phyloP scores from a whole-genome alignment of 805 yeast species.

The Cyberlindnera maclurae region DNA sequence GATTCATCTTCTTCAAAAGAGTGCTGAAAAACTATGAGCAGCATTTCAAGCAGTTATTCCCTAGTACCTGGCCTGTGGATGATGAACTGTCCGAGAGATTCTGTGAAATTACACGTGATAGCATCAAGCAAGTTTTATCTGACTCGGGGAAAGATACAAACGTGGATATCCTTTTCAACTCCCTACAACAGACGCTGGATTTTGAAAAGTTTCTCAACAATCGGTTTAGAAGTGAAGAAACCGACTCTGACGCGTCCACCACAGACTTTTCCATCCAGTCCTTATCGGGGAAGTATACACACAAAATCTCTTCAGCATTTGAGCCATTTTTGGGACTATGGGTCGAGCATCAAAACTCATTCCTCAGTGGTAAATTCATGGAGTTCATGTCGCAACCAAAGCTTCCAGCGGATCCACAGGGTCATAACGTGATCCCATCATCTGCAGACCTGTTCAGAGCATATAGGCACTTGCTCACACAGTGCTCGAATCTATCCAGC shows the following conservation, averaged over 20 bases:
- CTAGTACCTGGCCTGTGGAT: conserved; percentile 64
- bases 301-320: conserved; percentile 56
- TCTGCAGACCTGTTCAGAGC: conserved; percentile 81
- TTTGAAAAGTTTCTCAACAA: conserved; percentile 71
- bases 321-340: conserved; percentile 82
- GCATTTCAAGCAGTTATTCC: conserved; percentile 50
- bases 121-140: conserved; percentile 48
- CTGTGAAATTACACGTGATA: conserved; percentile 62
- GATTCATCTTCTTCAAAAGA: conserved; percentile 77
- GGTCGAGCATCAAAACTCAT: conserved; percentile 76
- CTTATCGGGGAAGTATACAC: conserved; percentile 26
- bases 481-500: conserved; percentile 50
- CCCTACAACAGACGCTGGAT: conserved; percentile 72
- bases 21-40: conserved; percentile 53
- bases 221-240: conserved; percentile 43
- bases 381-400: conserved; percentile 57
- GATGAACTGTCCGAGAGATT: conserved; percentile 53
- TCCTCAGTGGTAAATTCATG: conserved; percentile 52
- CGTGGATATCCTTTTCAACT: conserved; percentile 57
- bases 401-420: conserved; percentile 41
- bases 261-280: conserved; percentile 15
- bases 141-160: conserved; percentile 38
- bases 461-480: conserved; percentile 67
- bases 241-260: conserved; percentile 6
- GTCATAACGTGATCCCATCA: conserved; percentile 67